These are phyloP conservation scores for Piper betle DNA, from an alignment of 164 flowering plant genomes.

Conservation along the genomic window DNA sequence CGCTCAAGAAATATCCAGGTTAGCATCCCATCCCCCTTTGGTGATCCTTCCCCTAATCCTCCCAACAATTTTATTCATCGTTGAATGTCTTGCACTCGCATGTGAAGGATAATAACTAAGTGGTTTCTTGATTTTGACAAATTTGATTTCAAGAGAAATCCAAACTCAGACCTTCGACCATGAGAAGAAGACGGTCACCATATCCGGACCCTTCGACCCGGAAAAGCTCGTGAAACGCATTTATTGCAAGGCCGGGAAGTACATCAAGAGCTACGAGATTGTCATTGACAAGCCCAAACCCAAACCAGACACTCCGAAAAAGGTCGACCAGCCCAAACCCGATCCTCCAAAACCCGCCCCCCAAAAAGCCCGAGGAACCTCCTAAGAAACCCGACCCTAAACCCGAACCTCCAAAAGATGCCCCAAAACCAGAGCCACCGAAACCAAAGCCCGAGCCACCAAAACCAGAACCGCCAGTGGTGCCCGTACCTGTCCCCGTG, in stretches of 20 bases:
- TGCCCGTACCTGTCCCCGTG: background rate
- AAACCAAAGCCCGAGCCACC: too few species aligned
- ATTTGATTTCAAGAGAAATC: slow-evolving; percentile 6
- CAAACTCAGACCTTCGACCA: slow-evolving; percentile 5
- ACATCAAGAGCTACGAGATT: slow-evolving; percentile 3
- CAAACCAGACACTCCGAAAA: too few species aligned
- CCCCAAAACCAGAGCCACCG: too few species aligned
- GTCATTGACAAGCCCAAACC: background rate
- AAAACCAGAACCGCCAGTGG: too few species aligned
- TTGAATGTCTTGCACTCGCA: too few species aligned
- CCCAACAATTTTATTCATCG: too few species aligned
- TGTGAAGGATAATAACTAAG: background rate
- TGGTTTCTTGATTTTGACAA: background rate
- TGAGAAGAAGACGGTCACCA: slow-evolving; percentile 9
- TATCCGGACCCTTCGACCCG: too few species aligned
- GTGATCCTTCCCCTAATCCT: too few species aligned
- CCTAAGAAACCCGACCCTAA: too few species aligned
- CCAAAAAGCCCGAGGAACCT: too few species aligned
- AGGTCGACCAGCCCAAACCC: too few species aligned
- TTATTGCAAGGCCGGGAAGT: slow-evolving; percentile 7
- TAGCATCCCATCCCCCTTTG: slow-evolving; percentile 3
- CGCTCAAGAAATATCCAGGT: slow-evolving; percentile 24
- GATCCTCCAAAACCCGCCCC: too few species aligned
- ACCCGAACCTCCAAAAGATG: background rate
- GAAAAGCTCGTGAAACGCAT: slow-evolving; percentile 5